A percentile compares a stretch with the other conserved stretches of the same genome.
These are phyloP conservation scores for Davidsoniella australis DNA, from an alignment of 2,329 filamentous ascomycete genomes.

Conservation along the genomic window DNA sequence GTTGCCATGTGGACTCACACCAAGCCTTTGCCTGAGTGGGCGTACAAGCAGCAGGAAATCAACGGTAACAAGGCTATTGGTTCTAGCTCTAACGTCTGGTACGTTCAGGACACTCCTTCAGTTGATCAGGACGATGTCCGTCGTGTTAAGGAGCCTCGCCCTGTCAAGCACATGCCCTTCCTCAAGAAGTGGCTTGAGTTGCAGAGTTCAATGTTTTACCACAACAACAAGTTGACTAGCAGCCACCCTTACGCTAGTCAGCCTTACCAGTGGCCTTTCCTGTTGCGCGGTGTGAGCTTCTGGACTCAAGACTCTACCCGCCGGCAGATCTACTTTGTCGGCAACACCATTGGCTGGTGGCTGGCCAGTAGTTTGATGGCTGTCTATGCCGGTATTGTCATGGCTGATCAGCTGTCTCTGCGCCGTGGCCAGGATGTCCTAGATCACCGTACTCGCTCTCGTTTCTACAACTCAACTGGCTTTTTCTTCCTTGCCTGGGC, in stretches of 20 bases:
- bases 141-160: conserved; percentile 54
- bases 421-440: conserved; percentile 85
- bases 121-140: conserved; percentile 55
- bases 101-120: conserved; percentile 78
- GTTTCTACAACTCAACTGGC: conserved; percentile 93
- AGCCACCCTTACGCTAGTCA: conserved; percentile 91
- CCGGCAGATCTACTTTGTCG: conserved; percentile 96
- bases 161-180: conserved; percentile 76
- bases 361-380: conserved; percentile 80
- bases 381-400: conserved; percentile 81
- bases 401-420: conserved; percentile 83
- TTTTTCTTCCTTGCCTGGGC: conserved; percentile 99
- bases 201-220: conserved; percentile 96
- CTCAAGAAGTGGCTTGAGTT: conserved; percentile 90
- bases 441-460: conserved; percentile 84
- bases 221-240: conserved; percentile 95
- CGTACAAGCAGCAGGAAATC: conserved; percentile 92
- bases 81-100: conserved; percentile 86
- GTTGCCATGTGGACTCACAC: conserved; percentile 99
- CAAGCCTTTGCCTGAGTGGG: conserved; percentile 92
- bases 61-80: conserved; percentile 95
- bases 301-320: conserved; percentile 94
- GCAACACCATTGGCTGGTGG: conserved; percentile 97
- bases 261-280: conserved; percentile 94
- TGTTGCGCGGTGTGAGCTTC: conserved; percentile 93